These are phyloP conservation scores for Saccharomycopsis sp. DNA, from an alignment of 805 yeast genomes.

Conservation along the genomic window DNA sequence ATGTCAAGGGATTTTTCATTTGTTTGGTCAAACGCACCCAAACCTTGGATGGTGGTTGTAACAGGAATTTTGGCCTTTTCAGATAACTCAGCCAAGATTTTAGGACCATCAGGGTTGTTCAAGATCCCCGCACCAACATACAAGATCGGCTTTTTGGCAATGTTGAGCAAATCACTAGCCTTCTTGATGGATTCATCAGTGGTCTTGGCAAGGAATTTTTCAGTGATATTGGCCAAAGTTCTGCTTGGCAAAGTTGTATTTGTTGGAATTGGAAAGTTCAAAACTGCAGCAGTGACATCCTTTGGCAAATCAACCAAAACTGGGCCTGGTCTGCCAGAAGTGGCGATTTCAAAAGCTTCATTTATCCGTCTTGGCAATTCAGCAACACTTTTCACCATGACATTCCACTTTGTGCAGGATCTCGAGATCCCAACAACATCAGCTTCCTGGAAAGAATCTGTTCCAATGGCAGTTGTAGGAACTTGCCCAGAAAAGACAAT, in stretches of 20 bases:
- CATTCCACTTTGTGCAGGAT: conserved; percentile 98
- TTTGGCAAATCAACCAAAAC: conserved; percentile 96
- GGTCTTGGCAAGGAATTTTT: conserved; percentile 61
- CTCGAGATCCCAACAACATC: conserved; percentile 95
- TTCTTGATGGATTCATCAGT: conserved; percentile 64
- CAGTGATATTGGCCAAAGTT: conserved; percentile 62
- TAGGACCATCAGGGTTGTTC: conserved; percentile 73
- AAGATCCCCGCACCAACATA: conserved; percentile 91
- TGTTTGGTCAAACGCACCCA: conserved; percentile 90
- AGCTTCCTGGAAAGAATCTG: conserved; percentile 99
- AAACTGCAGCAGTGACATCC: conserved; percentile 90
- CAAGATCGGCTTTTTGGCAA: conserved; percentile 78
- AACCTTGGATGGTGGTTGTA: conserved; percentile 88
- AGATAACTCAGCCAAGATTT: conserved; percentile 68
- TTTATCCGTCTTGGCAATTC: conserved; percentile 93
- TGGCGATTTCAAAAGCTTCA: conserved; percentile 97
- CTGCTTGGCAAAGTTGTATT: conserved; percentile 63
- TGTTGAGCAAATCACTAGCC: conserved; percentile 70
- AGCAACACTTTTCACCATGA: conserved; percentile 91
- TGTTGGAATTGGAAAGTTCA: conserved; percentile 79
- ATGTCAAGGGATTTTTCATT: conserved; percentile 88
- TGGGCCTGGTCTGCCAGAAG: conserved; percentile 96
- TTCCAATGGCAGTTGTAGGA: conserved; percentile 90
- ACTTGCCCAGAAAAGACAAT: conserved; percentile 98
- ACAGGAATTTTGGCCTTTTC: conserved; percentile 92